These are phyloP conservation scores for Phytophthora nicotianae DNA, from an alignment of 352 stramenopile species.

Conservation along the genomic window DNA sequence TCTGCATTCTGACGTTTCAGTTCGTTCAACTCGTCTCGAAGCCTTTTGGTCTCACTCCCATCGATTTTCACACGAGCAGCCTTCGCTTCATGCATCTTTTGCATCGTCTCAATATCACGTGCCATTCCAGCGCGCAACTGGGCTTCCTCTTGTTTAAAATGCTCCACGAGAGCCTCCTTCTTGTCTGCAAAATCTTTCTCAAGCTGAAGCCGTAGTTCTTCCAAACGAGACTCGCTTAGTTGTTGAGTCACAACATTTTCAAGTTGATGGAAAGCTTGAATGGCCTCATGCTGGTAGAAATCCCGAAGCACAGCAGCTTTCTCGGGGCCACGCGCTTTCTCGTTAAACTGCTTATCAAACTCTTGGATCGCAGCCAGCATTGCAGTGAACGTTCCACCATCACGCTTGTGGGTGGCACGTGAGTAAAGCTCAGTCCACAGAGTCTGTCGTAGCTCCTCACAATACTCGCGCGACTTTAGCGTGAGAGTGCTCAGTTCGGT, in stretches of 20 bases:
- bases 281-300: slow-evolving; percentile 64
- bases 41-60: slow-evolving; percentile 54
- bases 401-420: slow-evolving; percentile 7
- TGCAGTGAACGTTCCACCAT: slow-evolving; percentile 38
- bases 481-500: slow-evolving; percentile 47
- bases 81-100: slow-evolving; percentile 70
- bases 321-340: slow-evolving; percentile 55
- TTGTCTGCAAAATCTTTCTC: slow-evolving; percentile 66
- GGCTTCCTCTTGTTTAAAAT: slow-evolving; percentile 71
- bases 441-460: slow-evolving; percentile 40
- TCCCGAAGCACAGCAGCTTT: slow-evolving; percentile 54
- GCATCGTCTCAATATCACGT: slow-evolving; percentile 69
- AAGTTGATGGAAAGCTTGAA: slow-evolving; percentile 60
- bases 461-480: slow-evolving; percentile 56
- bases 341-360: slow-evolving; percentile 60
- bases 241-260: slow-evolving; percentile 53
- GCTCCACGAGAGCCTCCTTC: slow-evolving; percentile 59
- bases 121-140: slow-evolving; percentile 64
- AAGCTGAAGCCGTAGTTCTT: slow-evolving; percentile 54
- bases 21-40: slow-evolving; percentile 50
- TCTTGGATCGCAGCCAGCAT: slow-evolving; percentile 52
- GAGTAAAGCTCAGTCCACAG: slow-evolving; percentile 51
- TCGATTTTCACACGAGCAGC: slow-evolving; percentile 69
- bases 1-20: slow-evolving; percentile 44
- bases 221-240: slow-evolving; percentile 60